phyloP scores from a whole-genome alignment of 2,329 filamentous ascomycete species.

The Sarocladium oryzae region DNA sequence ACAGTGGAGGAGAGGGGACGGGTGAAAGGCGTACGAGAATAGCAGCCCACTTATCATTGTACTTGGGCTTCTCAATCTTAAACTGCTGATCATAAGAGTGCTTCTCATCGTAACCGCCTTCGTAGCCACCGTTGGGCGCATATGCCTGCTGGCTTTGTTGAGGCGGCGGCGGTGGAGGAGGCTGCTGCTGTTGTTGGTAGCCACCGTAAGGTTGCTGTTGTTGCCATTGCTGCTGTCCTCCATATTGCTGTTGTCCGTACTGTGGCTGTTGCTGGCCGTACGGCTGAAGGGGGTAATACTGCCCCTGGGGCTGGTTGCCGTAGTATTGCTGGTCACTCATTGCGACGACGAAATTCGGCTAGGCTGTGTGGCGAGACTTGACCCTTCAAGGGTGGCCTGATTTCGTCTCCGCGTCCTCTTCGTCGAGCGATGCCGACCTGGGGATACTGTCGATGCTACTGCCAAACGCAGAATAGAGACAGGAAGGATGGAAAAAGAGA shows the following conservation, averaged over 20 bases:
- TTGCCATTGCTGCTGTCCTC: constrained; percentile 13
- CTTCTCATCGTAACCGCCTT: constrained; percentile 37
- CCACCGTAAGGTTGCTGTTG: constrained; percentile 16
- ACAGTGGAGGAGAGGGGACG: not conserved
- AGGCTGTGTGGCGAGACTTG: not conserved
- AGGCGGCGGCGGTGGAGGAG: constrained; percentile 17
- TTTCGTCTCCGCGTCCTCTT: no score
- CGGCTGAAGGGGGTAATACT: constrained; percentile 14
- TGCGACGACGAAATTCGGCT: not conserved
- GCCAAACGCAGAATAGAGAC: not conserved
- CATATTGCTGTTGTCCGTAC: constrained; percentile 16
- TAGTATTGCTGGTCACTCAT: constrained; percentile 7
- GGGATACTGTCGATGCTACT: not conserved
- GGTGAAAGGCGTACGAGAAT: constrained; percentile 49
- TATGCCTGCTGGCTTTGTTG: constrained; percentile 14
- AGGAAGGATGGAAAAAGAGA: no score
- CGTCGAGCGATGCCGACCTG: not conserved
- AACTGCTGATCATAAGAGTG: constrained; percentile 72
- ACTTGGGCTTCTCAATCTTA: constrained; percentile 77
- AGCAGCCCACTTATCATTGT: constrained; percentile 85
- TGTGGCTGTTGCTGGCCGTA: constrained; percentile 20
- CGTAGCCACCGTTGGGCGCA: constrained; percentile 26
- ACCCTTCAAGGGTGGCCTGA: no score
- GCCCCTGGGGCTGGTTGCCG: constrained; percentile 7
- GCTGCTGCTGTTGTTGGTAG: constrained; percentile 20